A percentile compares a stretch with the other conserved stretches of the same genome.
phyloP scores from a whole-genome alignment of 352 stramenopile genomes.

The Phytophthora idaei region DNA sequence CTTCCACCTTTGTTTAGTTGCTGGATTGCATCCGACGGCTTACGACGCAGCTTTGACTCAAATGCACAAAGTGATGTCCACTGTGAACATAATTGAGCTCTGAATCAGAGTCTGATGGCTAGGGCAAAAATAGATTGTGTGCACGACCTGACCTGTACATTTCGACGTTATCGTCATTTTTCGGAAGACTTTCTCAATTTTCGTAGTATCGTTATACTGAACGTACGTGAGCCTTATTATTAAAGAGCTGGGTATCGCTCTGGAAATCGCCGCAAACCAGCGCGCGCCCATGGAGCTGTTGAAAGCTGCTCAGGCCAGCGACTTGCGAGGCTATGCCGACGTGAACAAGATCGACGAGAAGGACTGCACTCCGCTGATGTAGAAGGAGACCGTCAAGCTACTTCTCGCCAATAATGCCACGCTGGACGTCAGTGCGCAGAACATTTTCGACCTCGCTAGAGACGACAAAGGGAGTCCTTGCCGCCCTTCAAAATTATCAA shows the following conservation, averaged over 20 bases:
- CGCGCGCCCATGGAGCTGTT: slow-evolving; percentile 6
- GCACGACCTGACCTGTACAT: too few species aligned
- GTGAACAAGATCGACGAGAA: slow-evolving; percentile 13
- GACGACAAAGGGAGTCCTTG: background rate
- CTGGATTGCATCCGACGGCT: too few species aligned
- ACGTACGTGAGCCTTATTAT: too few species aligned
- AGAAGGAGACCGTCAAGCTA: slow-evolving; percentile 6
- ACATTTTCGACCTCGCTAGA: slow-evolving; percentile 11
- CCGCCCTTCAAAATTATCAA: slow-evolving; percentile 10
- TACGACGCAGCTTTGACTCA: too few species aligned
- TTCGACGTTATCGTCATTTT: too few species aligned
- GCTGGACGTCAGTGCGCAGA: slow-evolving; percentile 10
- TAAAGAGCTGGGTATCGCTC: background rate
- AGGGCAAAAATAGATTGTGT: too few species aligned
- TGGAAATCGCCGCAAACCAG: background rate
- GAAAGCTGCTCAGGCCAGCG: background rate
- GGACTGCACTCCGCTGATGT: slow-evolving; percentile 12
- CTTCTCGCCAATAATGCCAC: slow-evolving; percentile 15
- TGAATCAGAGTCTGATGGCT: too few species aligned
- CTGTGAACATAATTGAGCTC: too few species aligned
- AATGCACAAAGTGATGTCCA: too few species aligned
- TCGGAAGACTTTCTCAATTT: too few species aligned
- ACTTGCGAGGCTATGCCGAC: slow-evolving; percentile 1
- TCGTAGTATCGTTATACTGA: too few species aligned
- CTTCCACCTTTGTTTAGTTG: too few species aligned